These are phyloP conservation scores for Apiospora sp. DNA, from an alignment of 2,329 filamentous ascomycete genomes.

Conservation along the genomic window DNA sequence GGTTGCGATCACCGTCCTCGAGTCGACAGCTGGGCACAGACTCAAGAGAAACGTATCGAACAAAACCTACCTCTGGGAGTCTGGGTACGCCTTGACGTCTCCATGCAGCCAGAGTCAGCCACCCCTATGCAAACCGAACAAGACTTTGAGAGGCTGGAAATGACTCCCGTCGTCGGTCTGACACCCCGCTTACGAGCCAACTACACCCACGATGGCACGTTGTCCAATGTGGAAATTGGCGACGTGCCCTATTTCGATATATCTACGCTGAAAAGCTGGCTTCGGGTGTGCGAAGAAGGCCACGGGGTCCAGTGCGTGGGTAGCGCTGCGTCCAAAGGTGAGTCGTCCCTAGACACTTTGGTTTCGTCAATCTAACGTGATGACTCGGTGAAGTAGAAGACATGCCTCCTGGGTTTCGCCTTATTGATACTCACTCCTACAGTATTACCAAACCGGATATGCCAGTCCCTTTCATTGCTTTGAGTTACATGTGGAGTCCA, in stretches of 20 bases:
- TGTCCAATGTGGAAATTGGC: neutral
- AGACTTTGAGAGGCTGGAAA: neutral
- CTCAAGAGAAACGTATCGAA: neutral
- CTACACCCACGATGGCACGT: neutral
- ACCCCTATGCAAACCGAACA: neutral
- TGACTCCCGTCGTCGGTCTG: neutral
- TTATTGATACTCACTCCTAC: neutral
- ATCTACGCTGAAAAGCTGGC: neutral
- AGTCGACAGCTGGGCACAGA: neutral
- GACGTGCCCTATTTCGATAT: neutral
- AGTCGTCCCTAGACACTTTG: neutral
- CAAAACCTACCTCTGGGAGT: neutral
- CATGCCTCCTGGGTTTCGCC: neutral
- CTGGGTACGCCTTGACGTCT: neutral
- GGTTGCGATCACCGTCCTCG: neutral
- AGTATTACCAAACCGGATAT: neutral
- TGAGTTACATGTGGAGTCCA: slow-evolving; percentile 18
- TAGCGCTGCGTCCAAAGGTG: neutral
- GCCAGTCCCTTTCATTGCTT: neutral
- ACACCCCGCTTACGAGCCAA: neutral
- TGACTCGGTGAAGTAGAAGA: neutral
- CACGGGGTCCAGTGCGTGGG: neutral
- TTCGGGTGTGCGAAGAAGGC: neutral
- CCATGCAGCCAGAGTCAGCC: neutral
- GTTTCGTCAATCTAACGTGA: neutral